Percentiles rank a stretch among this genome's conserved stretches.
Evolutionary conservation across 306 rosid species (phyloP).

Genomic region (Rosa lucieae): DNA sequence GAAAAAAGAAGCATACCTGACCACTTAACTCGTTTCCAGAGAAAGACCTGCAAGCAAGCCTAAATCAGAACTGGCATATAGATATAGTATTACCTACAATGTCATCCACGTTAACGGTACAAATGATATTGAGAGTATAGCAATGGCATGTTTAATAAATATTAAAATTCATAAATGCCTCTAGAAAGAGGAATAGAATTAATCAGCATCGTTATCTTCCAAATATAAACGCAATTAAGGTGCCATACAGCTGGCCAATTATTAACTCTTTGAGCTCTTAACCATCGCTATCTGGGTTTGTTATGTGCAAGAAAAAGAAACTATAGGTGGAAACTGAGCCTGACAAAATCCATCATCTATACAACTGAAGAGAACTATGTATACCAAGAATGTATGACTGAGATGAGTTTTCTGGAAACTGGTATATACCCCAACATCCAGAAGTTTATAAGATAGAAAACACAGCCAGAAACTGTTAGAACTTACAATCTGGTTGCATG

Average conservation of each 20-base stretch:
- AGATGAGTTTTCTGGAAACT: no score
- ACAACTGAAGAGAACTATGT: neutral
- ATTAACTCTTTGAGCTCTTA: neutral
- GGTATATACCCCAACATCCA: no score
- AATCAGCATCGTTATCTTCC: neutral
- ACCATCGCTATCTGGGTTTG: neutral
- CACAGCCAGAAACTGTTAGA: no score
- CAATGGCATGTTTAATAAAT: neutral
- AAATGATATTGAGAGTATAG: neutral
- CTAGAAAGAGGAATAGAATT: neutral
- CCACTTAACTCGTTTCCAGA: conserved; percentile 69
- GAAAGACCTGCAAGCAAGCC: conserved; percentile 55
- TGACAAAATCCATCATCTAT: neutral
- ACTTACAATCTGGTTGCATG: no score
- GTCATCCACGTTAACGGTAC: neutral
- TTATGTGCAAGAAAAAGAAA: neutral
- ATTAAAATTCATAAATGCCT: neutral
- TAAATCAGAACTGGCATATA: conserved; percentile 32
- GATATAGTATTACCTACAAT: conserved; percentile 5
- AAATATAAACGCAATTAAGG: neutral
- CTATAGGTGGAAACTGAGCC: neutral
- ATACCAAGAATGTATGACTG: no score
- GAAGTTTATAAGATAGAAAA: no score
- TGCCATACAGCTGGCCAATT: neutral
- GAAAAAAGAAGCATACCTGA: conserved; percentile 57